Base-by-base conservation (phyloP, 2,329 filamentous ascomycete genomes). In the Colletotrichum tropicicola region DNA sequence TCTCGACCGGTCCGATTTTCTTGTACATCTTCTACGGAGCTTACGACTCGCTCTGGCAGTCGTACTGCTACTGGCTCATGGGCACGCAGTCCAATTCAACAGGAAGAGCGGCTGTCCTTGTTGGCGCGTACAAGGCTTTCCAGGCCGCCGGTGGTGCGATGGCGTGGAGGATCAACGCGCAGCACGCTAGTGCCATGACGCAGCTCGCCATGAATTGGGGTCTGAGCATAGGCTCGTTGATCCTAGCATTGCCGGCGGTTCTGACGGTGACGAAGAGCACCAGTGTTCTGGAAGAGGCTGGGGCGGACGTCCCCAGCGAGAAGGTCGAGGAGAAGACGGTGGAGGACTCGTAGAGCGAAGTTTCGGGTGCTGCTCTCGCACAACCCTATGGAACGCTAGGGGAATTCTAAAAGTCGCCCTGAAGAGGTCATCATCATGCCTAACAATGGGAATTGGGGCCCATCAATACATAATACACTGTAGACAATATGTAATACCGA, bases 21-120 rank as follows among this genome's bases (percentile, higher is more conserved):
- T 78, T 92, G 13, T 91, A 91, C 79, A 88, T 91, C 73, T 91
- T 90, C 77, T 92, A 91, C 72, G 89, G 90, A 41, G 83, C 87
- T 66, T 90, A 88, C 71, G 90, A 92, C 73, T 87, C 89, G 2
- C 81, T 88, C 17, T 91, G 88, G 88, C 89, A 91, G 74, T 85
- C 3, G 85, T 80, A 65, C 68, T 86, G 87, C 54, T 90, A 91
- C 79, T 91, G 88, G 88, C 71, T 83, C n/a, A 80, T 83, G 57
- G 81, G 82, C 10, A 78, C 81, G 2, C 75, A 77, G 64, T 80
- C 77, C 21, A 82, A 83, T 70, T 79, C 74, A 15, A 73, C 80
- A 0, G 75, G 73, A 0, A 70, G 76, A 9, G 75, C 79, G 0
- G 82, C 82, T 15, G 74, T 83, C 12, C 72, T 83, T 23, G 81